Conservation (phyloP, 768 basidiomycete species). For the Phylloporus arenicola region DNA sequence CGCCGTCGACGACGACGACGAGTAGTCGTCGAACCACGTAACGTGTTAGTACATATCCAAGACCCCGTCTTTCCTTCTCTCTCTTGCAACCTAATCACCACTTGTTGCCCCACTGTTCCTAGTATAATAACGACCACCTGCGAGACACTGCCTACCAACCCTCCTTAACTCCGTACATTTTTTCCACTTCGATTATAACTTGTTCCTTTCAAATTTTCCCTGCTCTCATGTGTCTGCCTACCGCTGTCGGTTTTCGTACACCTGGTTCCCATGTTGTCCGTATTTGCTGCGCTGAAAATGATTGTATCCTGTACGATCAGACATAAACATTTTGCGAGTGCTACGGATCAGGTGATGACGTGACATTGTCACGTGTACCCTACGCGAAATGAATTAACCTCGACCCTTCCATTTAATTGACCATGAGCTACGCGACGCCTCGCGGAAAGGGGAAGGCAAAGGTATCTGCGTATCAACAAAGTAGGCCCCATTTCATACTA, state of each 20-base stretch:
- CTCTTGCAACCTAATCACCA: conserved; percentile 17
- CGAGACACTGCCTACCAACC: conserved; percentile 28
- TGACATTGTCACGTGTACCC: conserved; percentile 12
- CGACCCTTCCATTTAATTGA: neutral
- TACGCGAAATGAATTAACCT: too few relatives aligned
- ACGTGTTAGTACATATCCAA: conserved; percentile 15
- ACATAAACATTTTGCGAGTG: neutral
- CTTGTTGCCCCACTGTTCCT: conserved; percentile 5
- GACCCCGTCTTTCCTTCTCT: conserved; percentile 6
- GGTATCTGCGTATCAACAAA: conserved; percentile 15
- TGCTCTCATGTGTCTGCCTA: conserved; percentile 26
- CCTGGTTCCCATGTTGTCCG: conserved; percentile 25
- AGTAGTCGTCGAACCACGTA: conserved; percentile 16
- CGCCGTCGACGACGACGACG: conserved; percentile 42
- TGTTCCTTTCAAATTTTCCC: conserved; percentile 14
- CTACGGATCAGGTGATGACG: conserved; percentile 13
- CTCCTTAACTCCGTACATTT: conserved; percentile 9
- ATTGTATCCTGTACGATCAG: conserved; percentile 29
- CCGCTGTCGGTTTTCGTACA: conserved; percentile 13
- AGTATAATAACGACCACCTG: conserved; percentile 19
- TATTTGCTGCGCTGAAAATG: conserved; percentile 26
- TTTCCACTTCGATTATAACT: conserved; percentile 15
- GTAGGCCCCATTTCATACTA: conserved; percentile 4
- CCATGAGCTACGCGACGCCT: conserved; percentile 15
- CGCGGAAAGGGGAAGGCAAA: conserved; percentile 10